Evolutionary conservation across 257 asterid genomes (phyloP), one percentile per base, ranked within the genome.

Genomic region (Nicotiana tabacum): DNA sequence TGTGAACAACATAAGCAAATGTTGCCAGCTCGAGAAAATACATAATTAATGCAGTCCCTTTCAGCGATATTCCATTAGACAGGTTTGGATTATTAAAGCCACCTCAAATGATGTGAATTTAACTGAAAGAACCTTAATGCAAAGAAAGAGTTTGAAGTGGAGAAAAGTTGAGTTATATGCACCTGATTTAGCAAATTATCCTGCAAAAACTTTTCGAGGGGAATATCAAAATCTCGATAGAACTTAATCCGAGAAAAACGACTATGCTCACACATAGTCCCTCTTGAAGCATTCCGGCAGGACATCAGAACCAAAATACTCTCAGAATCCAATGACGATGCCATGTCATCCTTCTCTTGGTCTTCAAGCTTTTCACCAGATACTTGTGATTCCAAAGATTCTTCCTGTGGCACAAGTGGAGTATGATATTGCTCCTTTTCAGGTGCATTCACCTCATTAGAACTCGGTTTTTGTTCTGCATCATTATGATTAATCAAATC

Each of bases 301-400:
- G 98, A 95, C 97, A 92, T 87, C 90, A 93, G 84, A 86, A 95
- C 93, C 92, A 95, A 90, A 84, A 95, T 95, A 83, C 99, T 94
- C 89, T 92, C 97, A 37, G 99, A 91, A 83, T 94, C 97, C 87
- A 95, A 90, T 39, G 94, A 92, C 30, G 95, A 89, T 84, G 88
- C 89, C 78, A 94, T 89, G 83, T 89, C 93, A 86, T 93, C 96
- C 90, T 90, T 90, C 80, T 55, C 62, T 88, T 90, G 88, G 35
- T 90, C 93, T 84, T 85, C 93, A 29, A 84, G 80, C 82, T 80
- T 88, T 72, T 89, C 91, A 83, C 61, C 79, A 46, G 61, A 72
- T 46, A 83, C 87, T 83, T 84, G 78, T 66, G 62, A 62, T 74
- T 89, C 92, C 74, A 86, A 84, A 80, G 85, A 83, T 82, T 85